Evolutionary conservation across 2,329 filamentous ascomycete species (phyloP).

Genomic region (Cytospora piceicola): DNA sequence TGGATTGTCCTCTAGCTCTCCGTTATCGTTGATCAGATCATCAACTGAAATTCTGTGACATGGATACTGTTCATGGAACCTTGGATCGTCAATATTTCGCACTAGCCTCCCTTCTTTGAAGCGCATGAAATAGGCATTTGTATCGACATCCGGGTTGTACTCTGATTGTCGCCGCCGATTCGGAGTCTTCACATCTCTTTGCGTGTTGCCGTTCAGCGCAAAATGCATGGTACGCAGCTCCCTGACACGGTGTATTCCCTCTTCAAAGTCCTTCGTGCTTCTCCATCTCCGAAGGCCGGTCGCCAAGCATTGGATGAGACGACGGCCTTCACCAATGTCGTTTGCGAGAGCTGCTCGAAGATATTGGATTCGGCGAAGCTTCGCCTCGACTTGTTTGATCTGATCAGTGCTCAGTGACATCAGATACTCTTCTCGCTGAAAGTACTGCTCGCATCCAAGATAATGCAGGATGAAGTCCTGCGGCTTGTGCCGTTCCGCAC

Average conservation of each 20-base stretch:
- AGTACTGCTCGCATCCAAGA: constrained; percentile 30
- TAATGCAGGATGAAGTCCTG: constrained; percentile 29
- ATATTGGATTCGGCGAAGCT: constrained; percentile 20
- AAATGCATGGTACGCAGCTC: constrained; percentile 27
- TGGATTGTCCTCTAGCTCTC: neutral
- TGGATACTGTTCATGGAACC: constrained; percentile 27
- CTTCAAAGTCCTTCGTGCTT: constrained; percentile 22
- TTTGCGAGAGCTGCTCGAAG: constrained; percentile 18
- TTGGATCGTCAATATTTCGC: constrained; percentile 13
- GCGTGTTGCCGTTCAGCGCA: constrained; percentile 16
- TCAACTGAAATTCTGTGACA: constrained; percentile 26
- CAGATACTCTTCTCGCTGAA: constrained; percentile 28
- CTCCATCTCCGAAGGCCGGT: constrained; percentile 23
- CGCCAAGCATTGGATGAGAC: constrained; percentile 17
- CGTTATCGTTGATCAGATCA: constrained; percentile 7
- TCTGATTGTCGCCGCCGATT: neutral
- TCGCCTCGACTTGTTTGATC: constrained; percentile 16
- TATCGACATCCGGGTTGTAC: constrained; percentile 27
- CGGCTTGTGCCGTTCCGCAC: constrained; percentile 28
- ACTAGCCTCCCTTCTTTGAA: constrained; percentile 24
- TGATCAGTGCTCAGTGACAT: constrained; percentile 17
- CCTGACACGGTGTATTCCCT: constrained; percentile 20
- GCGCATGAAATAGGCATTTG: constrained; percentile 28
- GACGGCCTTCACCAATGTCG: constrained; percentile 22
- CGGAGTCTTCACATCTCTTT: constrained; percentile 11